These are phyloP conservation scores for Nothopassalora personata DNA, from an alignment of 2,329 filamentous ascomycete genomes.

Conservation along the genomic window DNA sequence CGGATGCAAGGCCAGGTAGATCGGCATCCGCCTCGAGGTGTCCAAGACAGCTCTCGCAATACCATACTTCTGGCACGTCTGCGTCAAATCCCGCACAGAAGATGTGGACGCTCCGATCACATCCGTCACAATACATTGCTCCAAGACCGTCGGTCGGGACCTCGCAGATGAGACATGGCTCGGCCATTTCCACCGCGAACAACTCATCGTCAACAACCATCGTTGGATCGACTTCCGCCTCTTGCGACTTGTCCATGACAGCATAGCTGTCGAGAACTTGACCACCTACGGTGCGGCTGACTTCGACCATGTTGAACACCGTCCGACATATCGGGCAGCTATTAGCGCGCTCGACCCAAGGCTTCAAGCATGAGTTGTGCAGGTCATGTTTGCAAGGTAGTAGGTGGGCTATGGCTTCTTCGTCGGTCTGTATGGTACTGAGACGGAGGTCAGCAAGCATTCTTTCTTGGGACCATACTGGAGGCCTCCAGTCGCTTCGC, in stretches of 20 bases:
- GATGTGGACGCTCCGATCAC: slow-evolving; percentile 83
- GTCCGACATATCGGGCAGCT: slow-evolving; percentile 96
- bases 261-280: slow-evolving; percentile 54
- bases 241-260: slow-evolving; percentile 80
- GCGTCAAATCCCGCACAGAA: slow-evolving; percentile 77
- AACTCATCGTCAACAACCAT: slow-evolving; percentile 61
- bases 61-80: slow-evolving; percentile 58
- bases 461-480: slow-evolving; percentile 21
- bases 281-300: slow-evolving; percentile 70
- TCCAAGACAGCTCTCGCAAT: slow-evolving; percentile 72
- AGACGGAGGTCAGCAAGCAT: slow-evolving; percentile 24
- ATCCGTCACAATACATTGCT: slow-evolving; percentile 84
- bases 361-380: slow-evolving; percentile 85
- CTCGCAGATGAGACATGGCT: slow-evolving; percentile 80
- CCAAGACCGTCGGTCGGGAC: slow-evolving; percentile 75
- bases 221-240: slow-evolving; percentile 79
- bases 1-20: slow-evolving; percentile 24
- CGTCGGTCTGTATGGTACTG: slow-evolving; percentile 35
- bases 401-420: slow-evolving; percentile 55
- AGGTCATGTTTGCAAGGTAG: slow-evolving; percentile 83
- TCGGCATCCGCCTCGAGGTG: slow-evolving; percentile 27
- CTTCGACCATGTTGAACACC: slow-evolving; percentile 82
- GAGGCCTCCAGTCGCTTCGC: slow-evolving; percentile 29
- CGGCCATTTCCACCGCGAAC: slow-evolving; percentile 54
- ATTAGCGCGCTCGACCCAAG: slow-evolving; percentile 95